A percentile compares a stretch with the other conserved stretches of the same genome.
Conservation (phyloP, 352 stramenopile genomes). For the Phytophthora uliginosa region DNA sequence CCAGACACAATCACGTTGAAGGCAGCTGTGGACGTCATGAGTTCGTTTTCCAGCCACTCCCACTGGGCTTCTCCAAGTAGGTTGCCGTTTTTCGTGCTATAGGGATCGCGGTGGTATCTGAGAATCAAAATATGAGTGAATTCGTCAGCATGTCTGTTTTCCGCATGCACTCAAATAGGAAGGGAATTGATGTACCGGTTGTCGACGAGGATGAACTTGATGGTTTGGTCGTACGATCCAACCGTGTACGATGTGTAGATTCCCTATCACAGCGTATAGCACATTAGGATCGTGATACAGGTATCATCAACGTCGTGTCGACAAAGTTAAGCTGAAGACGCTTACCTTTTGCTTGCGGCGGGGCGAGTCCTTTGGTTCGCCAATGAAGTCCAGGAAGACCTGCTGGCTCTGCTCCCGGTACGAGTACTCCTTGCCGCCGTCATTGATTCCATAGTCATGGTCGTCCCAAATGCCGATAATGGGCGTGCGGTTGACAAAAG, state of each 20-base stretch:
- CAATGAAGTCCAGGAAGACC: conserved; percentile 89
- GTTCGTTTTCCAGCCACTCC: conserved; percentile 87
- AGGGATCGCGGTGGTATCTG: conserved; percentile 88
- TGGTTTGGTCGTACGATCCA: conserved; percentile 63
- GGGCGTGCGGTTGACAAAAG: conserved; percentile 69
- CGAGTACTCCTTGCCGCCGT: conserved; percentile 80
- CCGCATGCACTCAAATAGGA: background rate
- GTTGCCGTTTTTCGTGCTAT: conserved; percentile 65
- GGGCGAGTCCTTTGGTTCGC: conserved; percentile 76
- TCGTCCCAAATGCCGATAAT: conserved; percentile 93
- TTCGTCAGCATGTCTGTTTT: background rate
- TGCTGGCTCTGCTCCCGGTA: conserved; percentile 85
- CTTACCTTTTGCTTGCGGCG: conserved; percentile 79
- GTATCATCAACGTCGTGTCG: background rate
- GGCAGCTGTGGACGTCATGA: conserved; percentile 79
- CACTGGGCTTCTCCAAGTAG: conserved; percentile 87
- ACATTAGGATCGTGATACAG: background rate
- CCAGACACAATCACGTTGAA: conserved; percentile 96
- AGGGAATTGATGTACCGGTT: conserved; percentile 49
- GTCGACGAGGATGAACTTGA: conserved; percentile 93
- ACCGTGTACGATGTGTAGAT: conserved; percentile 90
- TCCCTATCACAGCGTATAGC: conserved; percentile 47
- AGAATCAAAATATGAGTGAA: background rate
- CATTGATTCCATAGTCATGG: conserved; percentile 94
- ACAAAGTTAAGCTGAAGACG: background rate